phyloP scores from a whole-genome alignment of 164 flowering plant genomes.

The grape (Vitis vinifera) region DNA sequence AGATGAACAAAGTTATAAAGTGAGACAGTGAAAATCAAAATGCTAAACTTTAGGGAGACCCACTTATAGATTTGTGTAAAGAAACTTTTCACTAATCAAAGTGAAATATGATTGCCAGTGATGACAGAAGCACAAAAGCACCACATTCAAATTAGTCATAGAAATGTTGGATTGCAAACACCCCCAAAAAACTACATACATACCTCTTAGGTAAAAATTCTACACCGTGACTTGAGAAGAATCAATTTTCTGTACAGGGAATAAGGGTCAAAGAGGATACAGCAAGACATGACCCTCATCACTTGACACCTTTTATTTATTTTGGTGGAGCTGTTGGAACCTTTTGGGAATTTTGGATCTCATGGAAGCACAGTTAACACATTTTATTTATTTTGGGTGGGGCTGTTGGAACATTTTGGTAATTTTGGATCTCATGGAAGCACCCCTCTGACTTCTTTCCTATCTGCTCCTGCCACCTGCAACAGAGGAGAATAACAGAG shows the following conservation, averaged over 20 bases:
- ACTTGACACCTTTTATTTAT: constrained; percentile 10
- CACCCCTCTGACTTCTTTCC: constrained; percentile 63
- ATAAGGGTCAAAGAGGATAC: neutral
- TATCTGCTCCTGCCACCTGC: constrained; percentile 81
- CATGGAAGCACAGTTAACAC: constrained; percentile 44
- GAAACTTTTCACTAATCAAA: no score
- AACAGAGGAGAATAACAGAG: constrained; percentile 6
- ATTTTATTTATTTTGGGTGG: constrained; percentile 8
- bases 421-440: constrained; percentile 40
- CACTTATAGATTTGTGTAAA: no score
- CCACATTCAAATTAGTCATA: no score
- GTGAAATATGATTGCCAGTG: no score
- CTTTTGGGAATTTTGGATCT: neutral
- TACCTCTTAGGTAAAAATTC: no score
- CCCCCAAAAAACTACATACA: no score
- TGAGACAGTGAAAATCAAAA: no score
- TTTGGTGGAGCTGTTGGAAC: neutral
- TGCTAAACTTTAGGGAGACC: no score
- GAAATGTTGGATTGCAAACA: no score
- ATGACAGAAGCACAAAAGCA: no score
- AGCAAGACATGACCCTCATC: neutral
- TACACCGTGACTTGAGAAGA: neutral
- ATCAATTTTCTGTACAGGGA: constrained; percentile 10
- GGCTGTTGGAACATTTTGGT: neutral
- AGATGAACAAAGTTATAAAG: no score